Percentiles rank a stretch among this genome's conserved stretches.
Evolutionary conservation across 2,329 filamentous ascomycete species (phyloP).

Genomic region (Penicillium sp.): DNA sequence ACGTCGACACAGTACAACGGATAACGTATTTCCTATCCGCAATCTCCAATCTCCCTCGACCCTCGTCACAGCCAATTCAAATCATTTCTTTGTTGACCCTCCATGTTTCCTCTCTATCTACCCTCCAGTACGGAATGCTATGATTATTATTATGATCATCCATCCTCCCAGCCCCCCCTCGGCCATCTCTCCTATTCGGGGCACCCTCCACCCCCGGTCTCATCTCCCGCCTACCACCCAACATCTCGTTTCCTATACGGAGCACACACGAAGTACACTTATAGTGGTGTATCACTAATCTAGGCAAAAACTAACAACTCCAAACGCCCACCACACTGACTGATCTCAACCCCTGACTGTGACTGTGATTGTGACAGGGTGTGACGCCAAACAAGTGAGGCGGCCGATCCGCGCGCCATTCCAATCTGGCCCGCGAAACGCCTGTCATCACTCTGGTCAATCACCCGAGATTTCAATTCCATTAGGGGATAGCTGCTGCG

Average conservation of each 20-base stretch:
- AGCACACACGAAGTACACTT: too few species aligned
- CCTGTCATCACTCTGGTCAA: slow-evolving; percentile 4
- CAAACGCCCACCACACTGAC: slow-evolving; percentile 1
- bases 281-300: too few species aligned
- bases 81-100: background rate
- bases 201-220: slow-evolving; percentile 26
- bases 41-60: background rate
- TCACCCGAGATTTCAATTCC: background rate
- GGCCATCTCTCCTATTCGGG: slow-evolving; percentile 26
- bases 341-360: background rate
- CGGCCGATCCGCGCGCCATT: slow-evolving; percentile 9
- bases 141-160: background rate
- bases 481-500: background rate
- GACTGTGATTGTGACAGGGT: slow-evolving; percentile 5
- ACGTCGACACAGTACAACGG: too few species aligned
- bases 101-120: background rate
- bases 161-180: slow-evolving; percentile 13
- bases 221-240: slow-evolving; percentile 11
- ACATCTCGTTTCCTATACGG: too few species aligned
- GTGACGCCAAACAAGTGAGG: slow-evolving; percentile 8
- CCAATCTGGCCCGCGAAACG: background rate
- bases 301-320: background rate
- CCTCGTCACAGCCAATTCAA: background rate
- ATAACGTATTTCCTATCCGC: background rate
- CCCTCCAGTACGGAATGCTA: background rate